A percentile compares a stretch with the other conserved stretches of the same genome.
These are phyloP conservation scores for Periglandula ipomoeae DNA, from an alignment of 2,329 filamentous ascomycete genomes.

Conservation along the genomic window DNA sequence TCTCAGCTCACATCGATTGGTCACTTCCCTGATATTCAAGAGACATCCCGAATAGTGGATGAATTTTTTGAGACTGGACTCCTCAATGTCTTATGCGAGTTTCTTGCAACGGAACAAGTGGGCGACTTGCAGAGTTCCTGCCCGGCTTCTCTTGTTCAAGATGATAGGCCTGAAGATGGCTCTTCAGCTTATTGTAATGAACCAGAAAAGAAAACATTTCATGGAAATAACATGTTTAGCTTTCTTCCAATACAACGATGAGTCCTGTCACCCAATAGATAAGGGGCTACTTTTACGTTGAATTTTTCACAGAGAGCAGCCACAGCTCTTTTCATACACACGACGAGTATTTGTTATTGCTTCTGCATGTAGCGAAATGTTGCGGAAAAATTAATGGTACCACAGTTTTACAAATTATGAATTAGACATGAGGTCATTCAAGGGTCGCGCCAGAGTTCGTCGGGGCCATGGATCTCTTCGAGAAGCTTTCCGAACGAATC, in stretches of 20 bases:
- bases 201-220: neutral
- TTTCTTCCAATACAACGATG: neutral
- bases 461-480: constrained; percentile 25
- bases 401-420: no score
- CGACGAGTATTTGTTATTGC: no score
- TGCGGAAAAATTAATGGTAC: no score
- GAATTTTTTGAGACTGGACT: neutral
- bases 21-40: constrained; percentile 12
- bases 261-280: no score
- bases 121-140: neutral
- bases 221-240: neutral
- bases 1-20: constrained; percentile 16
- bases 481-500: constrained; percentile 19
- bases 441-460: constrained; percentile 1
- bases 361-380: no score
- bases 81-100: neutral
- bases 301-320: neutral
- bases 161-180: neutral
- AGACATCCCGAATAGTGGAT: constrained; percentile 5
- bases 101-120: neutral
- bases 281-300: no score
- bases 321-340: no score
- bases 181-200: neutral
- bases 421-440: neutral
- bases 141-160: neutral